phyloP scores from a whole-genome alignment of 2,329 filamentous ascomycete genomes.

The Dactylella cylindrospora region DNA sequence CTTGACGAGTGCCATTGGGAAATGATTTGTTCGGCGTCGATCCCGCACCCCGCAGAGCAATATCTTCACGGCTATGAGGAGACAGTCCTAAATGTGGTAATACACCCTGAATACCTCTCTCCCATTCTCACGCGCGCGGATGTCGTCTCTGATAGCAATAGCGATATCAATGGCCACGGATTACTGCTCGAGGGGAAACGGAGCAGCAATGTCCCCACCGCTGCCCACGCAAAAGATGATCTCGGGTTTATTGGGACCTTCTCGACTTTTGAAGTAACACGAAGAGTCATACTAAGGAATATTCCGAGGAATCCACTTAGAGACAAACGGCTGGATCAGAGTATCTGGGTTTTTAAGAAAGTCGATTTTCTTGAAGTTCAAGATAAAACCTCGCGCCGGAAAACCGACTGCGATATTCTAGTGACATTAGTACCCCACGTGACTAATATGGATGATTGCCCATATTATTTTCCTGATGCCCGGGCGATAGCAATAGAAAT shows the following conservation, averaged over 20 bases:
- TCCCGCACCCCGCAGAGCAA: too few species aligned
- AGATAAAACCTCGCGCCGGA: background rate
- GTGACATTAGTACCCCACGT: conserved; percentile 31
- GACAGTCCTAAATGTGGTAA: conserved; percentile 17
- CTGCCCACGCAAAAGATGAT: background rate
- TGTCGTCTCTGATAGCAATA: conserved; percentile 15
- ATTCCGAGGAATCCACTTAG: conserved; percentile 34
- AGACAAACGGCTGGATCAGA: conserved; percentile 22
- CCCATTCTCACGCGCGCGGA: conserved; percentile 32
- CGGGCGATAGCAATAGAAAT: conserved; percentile 24
- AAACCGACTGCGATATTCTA: background rate
- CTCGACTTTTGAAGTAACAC: conserved; percentile 2
- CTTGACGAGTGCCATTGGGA: too few species aligned
- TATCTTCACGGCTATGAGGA: too few species aligned
- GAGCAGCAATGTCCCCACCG: background rate
- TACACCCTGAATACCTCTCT: conserved; percentile 42
- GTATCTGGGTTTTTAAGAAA: conserved; percentile 28
- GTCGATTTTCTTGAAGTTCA: background rate
- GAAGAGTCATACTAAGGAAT: conserved; percentile 18
- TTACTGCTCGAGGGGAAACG: too few species aligned
- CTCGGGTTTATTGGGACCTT: conserved; percentile 21
- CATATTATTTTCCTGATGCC: conserved; percentile 30
- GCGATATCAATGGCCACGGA: background rate
- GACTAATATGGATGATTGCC: background rate
- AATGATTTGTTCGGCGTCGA: too few species aligned